A percentile compares a stretch with the other conserved stretches of the same genome.
Evolutionary conservation across 2,329 filamentous ascomycete genomes (phyloP).

Genomic region (Cadophora gregata): DNA sequence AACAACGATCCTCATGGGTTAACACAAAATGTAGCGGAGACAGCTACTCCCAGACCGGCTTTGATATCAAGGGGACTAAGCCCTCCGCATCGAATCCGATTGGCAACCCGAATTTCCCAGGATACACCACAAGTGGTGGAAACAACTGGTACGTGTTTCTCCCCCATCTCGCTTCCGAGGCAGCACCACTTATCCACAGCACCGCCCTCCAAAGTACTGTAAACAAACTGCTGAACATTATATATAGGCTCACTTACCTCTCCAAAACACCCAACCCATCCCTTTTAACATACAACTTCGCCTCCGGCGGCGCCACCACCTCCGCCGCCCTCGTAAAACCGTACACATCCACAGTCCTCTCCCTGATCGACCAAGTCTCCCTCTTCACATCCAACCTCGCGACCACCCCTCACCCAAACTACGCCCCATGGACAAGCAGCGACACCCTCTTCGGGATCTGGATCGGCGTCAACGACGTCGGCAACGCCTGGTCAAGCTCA

Average conservation of each 20-base stretch:
- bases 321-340: slow-evolving; percentile 42
- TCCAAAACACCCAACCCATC: slow-evolving; percentile 48
- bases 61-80: slow-evolving; percentile 29
- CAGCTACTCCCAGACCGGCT: slow-evolving; percentile 45
- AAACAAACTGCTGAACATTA: background rate
- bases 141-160: slow-evolving; percentile 51
- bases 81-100: slow-evolving; percentile 43
- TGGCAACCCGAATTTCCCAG: slow-evolving; percentile 46
- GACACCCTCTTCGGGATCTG: slow-evolving; percentile 52
- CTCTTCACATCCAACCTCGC: slow-evolving; percentile 48
- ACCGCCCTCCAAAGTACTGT: background rate
- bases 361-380: slow-evolving; percentile 45
- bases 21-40: slow-evolving; percentile 38
- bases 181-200: no score
- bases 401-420: slow-evolving; percentile 38
- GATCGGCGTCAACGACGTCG: slow-evolving; percentile 61
- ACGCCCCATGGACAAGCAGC: slow-evolving; percentile 47
- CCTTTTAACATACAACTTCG: slow-evolving; percentile 56
- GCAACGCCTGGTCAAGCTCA: slow-evolving; percentile 50
- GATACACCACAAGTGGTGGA: slow-evolving; percentile 48
- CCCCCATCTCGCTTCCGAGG: background rate
- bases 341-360: slow-evolving; percentile 38
- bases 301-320: slow-evolving; percentile 47
- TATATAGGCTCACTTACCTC: slow-evolving; percentile 49
- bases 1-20: background rate